Percentiles rank a stretch among this genome's conserved stretches.
These are phyloP conservation scores for Picochlorum sp. DNA, from an alignment of 139 green algal species.

Conservation along the genomic window DNA sequence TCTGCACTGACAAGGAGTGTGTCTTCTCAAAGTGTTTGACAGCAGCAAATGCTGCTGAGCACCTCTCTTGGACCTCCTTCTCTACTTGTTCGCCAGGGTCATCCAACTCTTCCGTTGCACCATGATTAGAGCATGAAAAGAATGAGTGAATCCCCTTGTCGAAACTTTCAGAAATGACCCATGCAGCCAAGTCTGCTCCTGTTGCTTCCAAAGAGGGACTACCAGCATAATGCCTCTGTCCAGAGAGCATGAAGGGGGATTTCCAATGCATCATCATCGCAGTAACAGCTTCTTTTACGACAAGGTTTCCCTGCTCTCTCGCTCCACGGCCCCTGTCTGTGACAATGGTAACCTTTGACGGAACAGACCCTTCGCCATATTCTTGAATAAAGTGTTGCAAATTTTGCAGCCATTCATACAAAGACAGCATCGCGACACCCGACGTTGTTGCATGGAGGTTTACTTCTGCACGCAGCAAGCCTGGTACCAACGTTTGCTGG, in stretches of 20 bases:
- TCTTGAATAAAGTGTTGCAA: slow-evolving; percentile 34
- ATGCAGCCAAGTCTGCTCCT: slow-evolving; percentile 40
- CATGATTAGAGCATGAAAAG: slow-evolving; percentile 51
- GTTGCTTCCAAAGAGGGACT: slow-evolving; percentile 41
- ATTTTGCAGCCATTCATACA: slow-evolving; percentile 65
- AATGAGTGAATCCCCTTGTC: slow-evolving; percentile 50
- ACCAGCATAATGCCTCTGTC: slow-evolving; percentile 36
- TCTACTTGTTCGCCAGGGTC: slow-evolving; percentile 5
- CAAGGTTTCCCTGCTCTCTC: slow-evolving; percentile 76
- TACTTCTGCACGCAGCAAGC: slow-evolving; percentile 40
- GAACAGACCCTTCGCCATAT: slow-evolving; percentile 11
- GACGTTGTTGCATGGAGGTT: slow-evolving; percentile 79
- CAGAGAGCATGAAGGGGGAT: slow-evolving; percentile 52
- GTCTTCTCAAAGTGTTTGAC: slow-evolving; percentile 31
- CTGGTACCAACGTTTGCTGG: slow-evolving; percentile 31
- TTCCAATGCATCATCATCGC: slow-evolving; percentile 62
- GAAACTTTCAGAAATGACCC: slow-evolving; percentile 48
- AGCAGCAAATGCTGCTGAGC: slow-evolving; percentile 28
- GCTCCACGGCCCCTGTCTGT: slow-evolving; percentile 39
- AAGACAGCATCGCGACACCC: slow-evolving; percentile 69
- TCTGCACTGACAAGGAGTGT: slow-evolving; percentile 42
- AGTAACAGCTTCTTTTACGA: slow-evolving; percentile 75
- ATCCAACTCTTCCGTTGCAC: slow-evolving; percentile 14
- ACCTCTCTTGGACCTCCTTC: slow-evolving; percentile 30
- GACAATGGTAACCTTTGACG: slow-evolving; percentile 25